Percentiles rank a stretch among this genome's conserved stretches.
Evolutionary conservation across 2,329 filamentous ascomycete species (phyloP).

Genomic region (Emergomyces orientalis): DNA sequence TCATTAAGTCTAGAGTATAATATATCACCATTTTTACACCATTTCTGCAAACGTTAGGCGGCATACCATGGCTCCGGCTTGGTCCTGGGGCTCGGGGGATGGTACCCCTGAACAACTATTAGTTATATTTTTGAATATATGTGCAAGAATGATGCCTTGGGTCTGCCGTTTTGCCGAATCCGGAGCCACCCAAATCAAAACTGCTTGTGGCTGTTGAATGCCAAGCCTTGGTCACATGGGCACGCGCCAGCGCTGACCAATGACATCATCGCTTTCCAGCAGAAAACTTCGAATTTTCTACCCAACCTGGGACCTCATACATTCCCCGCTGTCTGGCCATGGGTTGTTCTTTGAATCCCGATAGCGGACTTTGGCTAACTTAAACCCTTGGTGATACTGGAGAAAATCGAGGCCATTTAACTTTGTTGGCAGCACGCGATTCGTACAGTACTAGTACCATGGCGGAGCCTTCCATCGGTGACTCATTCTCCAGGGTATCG

Average conservation of each 20-base stretch:
- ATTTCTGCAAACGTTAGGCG: background rate
- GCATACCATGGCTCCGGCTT: background rate
- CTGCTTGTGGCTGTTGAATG: background rate
- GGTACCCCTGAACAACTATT: background rate
- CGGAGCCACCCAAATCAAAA: background rate
- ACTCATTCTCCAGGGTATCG: no score
- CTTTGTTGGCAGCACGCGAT: constrained; percentile 2
- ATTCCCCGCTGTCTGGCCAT: background rate
- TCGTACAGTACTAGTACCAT: background rate
- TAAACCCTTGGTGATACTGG: background rate
- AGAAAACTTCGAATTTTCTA: background rate
- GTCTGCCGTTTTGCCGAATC: background rate
- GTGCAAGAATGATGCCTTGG: background rate
- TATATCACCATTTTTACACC: background rate
- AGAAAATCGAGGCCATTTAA: background rate
- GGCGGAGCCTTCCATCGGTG: background rate
- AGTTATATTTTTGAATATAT: no score
- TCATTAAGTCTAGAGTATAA: background rate
- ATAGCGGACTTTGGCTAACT: background rate
- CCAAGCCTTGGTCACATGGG: background rate
- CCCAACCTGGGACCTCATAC: background rate
- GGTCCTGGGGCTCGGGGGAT: background rate
- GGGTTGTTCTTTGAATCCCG: background rate
- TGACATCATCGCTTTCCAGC: background rate
- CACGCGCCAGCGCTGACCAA: background rate